Percentiles rank a stretch among this genome's conserved stretches.
phyloP scores from a whole-genome alignment of 768 basidiomycete species.

The Dioszegia crocea region DNA sequence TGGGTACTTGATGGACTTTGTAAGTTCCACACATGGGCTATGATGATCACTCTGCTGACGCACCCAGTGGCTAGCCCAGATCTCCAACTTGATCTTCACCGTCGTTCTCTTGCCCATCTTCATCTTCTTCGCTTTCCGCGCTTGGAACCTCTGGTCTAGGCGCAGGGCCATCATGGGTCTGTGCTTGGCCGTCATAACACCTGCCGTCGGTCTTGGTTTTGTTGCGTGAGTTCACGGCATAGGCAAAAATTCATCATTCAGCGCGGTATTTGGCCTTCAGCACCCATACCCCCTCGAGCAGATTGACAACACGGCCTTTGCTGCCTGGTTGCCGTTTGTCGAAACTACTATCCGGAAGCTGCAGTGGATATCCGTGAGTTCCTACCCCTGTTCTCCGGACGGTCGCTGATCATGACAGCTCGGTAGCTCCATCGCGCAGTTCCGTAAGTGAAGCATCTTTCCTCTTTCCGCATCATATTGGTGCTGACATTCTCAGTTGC shows the following conservation, averaged over 20 bases:
- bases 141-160: slow-evolving; percentile 8
- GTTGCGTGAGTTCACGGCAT: slow-evolving; percentile 1
- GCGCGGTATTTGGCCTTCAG: slow-evolving; percentile 2
- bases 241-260: not conserved
- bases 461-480: not conserved
- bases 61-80: not conserved
- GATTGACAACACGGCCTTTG: slow-evolving; percentile 7
- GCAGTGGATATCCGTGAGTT: slow-evolving; percentile 4
- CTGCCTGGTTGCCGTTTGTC: slow-evolving; percentile 9
- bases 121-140: slow-evolving; percentile 6
- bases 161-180: not conserved
- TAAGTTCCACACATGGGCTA: not conserved
- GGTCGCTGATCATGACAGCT: not conserved
- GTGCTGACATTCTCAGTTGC: not conserved
- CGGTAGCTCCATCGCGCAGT: slow-evolving; percentile 3
- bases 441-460: not conserved
- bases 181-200: not conserved
- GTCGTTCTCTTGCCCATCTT: slow-evolving; percentile 7
- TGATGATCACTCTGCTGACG: not conserved
- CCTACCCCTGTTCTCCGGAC: not conserved
- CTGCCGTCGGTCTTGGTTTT: not conserved
- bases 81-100: slow-evolving; percentile 5
- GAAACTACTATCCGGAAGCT: not conserved
- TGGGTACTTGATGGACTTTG: slow-evolving; percentile 7
- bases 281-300: slow-evolving; percentile 7